These are phyloP conservation scores for Bryoerythrophyllum caledonicum DNA, from an alignment of 225 moss, liverwort and hornwort genomes.

Conservation along the genomic window DNA sequence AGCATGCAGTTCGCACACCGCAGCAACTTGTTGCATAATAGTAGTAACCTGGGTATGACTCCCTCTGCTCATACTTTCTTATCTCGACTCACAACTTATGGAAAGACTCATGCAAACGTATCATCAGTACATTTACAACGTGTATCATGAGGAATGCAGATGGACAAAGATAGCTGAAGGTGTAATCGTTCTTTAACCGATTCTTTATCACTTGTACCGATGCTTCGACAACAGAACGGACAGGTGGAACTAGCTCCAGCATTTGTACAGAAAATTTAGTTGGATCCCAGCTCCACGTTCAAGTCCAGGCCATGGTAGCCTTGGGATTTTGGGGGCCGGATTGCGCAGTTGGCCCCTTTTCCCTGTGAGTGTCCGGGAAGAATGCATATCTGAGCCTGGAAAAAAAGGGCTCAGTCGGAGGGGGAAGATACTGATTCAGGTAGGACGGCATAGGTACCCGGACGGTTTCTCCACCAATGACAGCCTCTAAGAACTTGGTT, in stretches of 20 bases:
- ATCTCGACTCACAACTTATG: not conserved
- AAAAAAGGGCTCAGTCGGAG: conserved; percentile 59
- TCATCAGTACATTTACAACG: conserved; percentile 1
- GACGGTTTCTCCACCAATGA: conserved; percentile 46
- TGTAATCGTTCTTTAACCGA: too few relatives aligned
- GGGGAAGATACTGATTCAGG: conserved; percentile 42
- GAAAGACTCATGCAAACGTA: not conserved
- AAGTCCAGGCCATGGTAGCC: conserved; percentile 44
- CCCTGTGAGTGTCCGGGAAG: conserved; percentile 49
- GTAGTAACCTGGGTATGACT: not conserved
- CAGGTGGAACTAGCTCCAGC: too few relatives aligned
- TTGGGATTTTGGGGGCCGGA: conserved; percentile 16
- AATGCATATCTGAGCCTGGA: conserved; percentile 80
- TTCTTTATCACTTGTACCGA: too few relatives aligned
- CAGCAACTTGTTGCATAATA: conserved; percentile 11
- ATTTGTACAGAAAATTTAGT: too few relatives aligned
- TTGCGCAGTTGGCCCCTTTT: conserved; percentile 28
- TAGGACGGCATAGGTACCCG: conserved; percentile 57
- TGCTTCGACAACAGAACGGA: too few relatives aligned
- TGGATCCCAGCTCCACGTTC: too few relatives aligned
- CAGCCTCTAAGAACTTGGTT: conserved; percentile 40
- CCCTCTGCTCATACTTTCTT: conserved; percentile 10
- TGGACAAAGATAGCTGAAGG: conserved; percentile 21
- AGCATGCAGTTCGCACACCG: not conserved
- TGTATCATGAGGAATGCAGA: not conserved